Base-by-base conservation (phyloP, 2,329 filamentous ascomycete genomes). In the Pseudogymnoascus sp. region DNA sequence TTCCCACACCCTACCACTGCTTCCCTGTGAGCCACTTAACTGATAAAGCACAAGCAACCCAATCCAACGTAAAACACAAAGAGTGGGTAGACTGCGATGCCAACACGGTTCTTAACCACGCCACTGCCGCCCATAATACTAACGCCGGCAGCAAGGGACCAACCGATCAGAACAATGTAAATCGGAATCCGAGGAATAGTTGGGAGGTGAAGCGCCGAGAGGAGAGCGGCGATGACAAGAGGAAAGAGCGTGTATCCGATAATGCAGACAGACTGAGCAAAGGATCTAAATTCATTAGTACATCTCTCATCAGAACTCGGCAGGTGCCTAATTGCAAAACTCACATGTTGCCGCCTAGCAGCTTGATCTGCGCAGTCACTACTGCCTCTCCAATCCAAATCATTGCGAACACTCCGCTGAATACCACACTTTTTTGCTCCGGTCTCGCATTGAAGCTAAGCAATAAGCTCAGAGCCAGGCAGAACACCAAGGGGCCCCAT, bases 221-320 rank as follows among this genome's bases (percentile, higher is more conserved):
- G 84, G 60, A 97, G 79, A 1, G 93, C 87, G 6, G 95, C 95
- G 68, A 99, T 90, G 69, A 97, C 94, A 61, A 99, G 84, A 1
- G 94, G 94, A 78, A 99, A 99, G 62, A 99, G 84, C 1, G 94
- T 99, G 76, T 99, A 99, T 51, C 94, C 94, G 73, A 99, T 99
- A 70, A 99, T 95, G 75, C 92, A 97, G 68, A 99, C 85, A 63
- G 92, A 96, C 76, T 99, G 94, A 72, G 96, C 94, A 75, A 99
- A 99, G 15, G 94, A 97, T 71, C 93, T 97, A 73, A 17, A 55
- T 17, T 42, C 51, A 59, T 69, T 60, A 74, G 77, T 66, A 75
- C 10, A 27, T 6, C 25, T n/a, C 15, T 15, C 6, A 17, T 66
- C 42, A 58, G 44, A 36, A 70, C 58, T 61, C 12, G 21, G 58